Base-by-base conservation (phyloP, 1,284 basidiomycete species). In the Austropuccinia psidii region DNA sequence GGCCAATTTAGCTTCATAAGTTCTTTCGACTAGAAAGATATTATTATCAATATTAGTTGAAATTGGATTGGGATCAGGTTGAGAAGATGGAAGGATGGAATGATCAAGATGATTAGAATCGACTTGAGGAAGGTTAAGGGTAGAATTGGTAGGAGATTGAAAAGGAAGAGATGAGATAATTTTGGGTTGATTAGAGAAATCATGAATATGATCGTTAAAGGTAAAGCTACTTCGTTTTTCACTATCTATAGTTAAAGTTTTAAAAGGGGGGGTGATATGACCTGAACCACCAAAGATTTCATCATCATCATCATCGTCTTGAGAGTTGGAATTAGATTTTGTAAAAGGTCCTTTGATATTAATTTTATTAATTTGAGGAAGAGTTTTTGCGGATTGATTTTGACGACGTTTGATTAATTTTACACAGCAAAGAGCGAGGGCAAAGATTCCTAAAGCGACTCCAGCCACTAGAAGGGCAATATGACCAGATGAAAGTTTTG, bases 1-100 rank as follows among this genome's bases (percentile, higher is more conserved):
- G 37, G 57, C 58, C 24, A 72, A 37, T 21, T 37, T 47, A 52
- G 68, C 68, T 52, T 72, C 54, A 45, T 60, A 72, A 31, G 68
- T 72, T 27, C 68, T 45, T 61, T 72, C 58, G 31, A 72, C 68
- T 17, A 61, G 9, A 41, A 60, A 72, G 1, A 37, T 41, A 39
- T 61, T 58, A 6, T 57, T 57, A 15, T 47, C 29, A 43, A 72
- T 72, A n/a, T 60, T 24, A n/a, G 43, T 35, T 57, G 68, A 37
- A 47, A 52, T 57, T 55, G 41, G 11, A 35, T 9, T 47, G 31
- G 67, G 27, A 55, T 49, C 61, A 35, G 57, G 1, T 47, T 41
- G 17, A 45, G 33, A 21, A 35, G 35, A 6, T 24, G 43, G 31
- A 21, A 39, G 43, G 39, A 21, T 19, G 68, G 39, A 8, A 57